These are phyloP conservation scores for Cardiospermum halicacabum DNA, from an alignment of 345 rosid genomes.

Conservation along the genomic window DNA sequence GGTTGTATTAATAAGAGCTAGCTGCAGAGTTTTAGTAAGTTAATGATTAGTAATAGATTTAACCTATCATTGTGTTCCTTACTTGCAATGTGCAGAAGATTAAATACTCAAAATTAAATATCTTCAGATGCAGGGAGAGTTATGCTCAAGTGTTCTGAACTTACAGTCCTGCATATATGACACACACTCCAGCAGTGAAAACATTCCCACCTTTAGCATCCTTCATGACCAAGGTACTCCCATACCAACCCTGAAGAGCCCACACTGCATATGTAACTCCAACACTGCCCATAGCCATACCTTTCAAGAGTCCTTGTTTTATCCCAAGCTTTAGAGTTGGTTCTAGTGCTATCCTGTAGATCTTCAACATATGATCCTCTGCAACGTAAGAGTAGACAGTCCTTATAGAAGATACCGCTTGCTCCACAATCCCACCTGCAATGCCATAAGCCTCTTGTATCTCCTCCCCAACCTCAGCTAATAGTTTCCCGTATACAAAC, in stretches of 20 bases:
- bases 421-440: slow-evolving; percentile 16
- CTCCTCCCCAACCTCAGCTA: slow-evolving; percentile 13
- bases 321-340: slow-evolving; percentile 20
- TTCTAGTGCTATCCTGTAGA: slow-evolving; percentile 15
- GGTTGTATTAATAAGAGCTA: too few species aligned
- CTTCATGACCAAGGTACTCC: slow-evolving; percentile 20
- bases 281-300: slow-evolving; percentile 23
- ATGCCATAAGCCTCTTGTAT: slow-evolving; percentile 11
- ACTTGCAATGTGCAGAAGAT: too few species aligned
- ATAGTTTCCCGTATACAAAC: slow-evolving; percentile 18
- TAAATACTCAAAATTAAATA: too few species aligned
- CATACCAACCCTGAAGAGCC: slow-evolving; percentile 27
- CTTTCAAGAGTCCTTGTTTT: slow-evolving; percentile 25
- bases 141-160: not conserved
- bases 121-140: not conserved
- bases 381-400: slow-evolving; percentile 25
- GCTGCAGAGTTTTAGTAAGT: too few species aligned
- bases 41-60: too few species aligned
- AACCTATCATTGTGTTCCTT: too few species aligned
- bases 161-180: slow-evolving; percentile 20
- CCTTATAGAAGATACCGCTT: slow-evolving; percentile 14
- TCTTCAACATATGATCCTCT: slow-evolving; percentile 13
- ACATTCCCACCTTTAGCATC: slow-evolving; percentile 19
- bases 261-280: slow-evolving; percentile 19
- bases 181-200: slow-evolving; percentile 20